Conservation (phyloP, 306 rosid genomes). For the Erythrophleum fordii region DNA sequence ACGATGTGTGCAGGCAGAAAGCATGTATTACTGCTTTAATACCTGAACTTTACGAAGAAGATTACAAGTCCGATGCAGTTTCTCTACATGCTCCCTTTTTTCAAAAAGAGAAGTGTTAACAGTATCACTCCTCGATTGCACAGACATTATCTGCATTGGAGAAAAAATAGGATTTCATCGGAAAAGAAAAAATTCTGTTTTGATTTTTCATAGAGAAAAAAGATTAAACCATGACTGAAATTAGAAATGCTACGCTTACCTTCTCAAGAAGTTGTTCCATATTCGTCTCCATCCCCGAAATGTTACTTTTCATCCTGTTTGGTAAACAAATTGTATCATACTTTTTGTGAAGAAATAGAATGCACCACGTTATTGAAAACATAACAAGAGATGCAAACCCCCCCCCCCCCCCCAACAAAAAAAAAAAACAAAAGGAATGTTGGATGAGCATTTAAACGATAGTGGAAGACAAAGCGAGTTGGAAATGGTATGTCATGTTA, state of each 20-base stretch:
- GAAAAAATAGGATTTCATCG: slow-evolving; percentile 3
- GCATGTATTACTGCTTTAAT: slow-evolving; percentile 3
- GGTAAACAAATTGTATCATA: slow-evolving; percentile 5
- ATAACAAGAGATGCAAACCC: background rate
- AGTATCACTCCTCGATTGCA: slow-evolving; percentile 85
- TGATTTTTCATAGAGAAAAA: background rate
- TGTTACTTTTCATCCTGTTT: slow-evolving; percentile 87
- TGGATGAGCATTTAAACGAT: background rate
- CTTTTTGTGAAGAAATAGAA: background rate
- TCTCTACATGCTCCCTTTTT: slow-evolving; percentile 86
- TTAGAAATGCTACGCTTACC: slow-evolving; percentile 45
- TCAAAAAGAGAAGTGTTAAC: slow-evolving; percentile 83
- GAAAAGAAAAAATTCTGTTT: background rate
- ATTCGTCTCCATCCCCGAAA: slow-evolving; percentile 83
- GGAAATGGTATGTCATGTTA: slow-evolving; percentile 2
- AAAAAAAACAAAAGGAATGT: background rate
- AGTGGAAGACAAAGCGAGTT: background rate
- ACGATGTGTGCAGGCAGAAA: background rate
- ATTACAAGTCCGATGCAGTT: slow-evolving; percentile 76
- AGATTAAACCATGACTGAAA: background rate
- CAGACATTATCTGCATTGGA: slow-evolving; percentile 77
- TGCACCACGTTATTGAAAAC: background rate
- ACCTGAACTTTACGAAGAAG: slow-evolving; percentile 97
- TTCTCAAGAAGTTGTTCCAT: slow-evolving; percentile 92
- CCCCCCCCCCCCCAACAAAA: too few relatives aligned